Evolutionary conservation across 345 rosid species (phyloP), one percentile per base, ranked within the genome.

Genomic region (Citrus sinensis): DNA sequence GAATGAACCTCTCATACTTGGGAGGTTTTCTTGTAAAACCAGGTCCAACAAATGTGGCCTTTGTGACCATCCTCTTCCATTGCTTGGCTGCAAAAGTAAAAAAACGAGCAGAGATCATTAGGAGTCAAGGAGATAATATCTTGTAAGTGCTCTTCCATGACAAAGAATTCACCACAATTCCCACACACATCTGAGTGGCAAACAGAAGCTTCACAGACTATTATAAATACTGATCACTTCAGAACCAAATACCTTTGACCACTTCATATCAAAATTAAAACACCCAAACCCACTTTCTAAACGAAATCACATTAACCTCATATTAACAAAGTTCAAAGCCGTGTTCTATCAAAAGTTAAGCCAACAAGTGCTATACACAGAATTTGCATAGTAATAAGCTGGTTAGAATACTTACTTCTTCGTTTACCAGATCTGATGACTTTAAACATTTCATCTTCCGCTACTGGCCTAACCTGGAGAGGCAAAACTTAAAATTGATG

Each of bases 391-490:
- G 10, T 24, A 70, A 58, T 9, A 66, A 40, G 30, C 24, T 10
- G 32, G 67, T 58, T 25, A 67, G 39, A 76, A 42, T 35, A 90
- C 93, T 84, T 85, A 95, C 99, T 92, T 80, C 88, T 95, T 54
- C 98, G 74, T 83, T 95, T 95, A 25, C 99, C 99, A 35, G 98
- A 65, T 74, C 98, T 86, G 78, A 95, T 66, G 73, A 95, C 98
- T 89, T 91, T 92, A 76, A 95, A 93, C 98, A 95, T 93, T 80
- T 95, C 99, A 83, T 96, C 99, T 84, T 96, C 99, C 22, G 99
- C 99, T 17, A 96, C 97, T 19, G 98, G 99, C 85, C 99, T 92
- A 22, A 94, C 98, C 98, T 96, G 86, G 40, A 88, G 70, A 62
- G 56, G 63, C 35, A 78, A 67, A 71, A 68, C 22, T 49, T 40